These are phyloP conservation scores for Boletus rufocinnamomeus DNA, from an alignment of 768 basidiomycete species.

Conservation along the genomic window DNA sequence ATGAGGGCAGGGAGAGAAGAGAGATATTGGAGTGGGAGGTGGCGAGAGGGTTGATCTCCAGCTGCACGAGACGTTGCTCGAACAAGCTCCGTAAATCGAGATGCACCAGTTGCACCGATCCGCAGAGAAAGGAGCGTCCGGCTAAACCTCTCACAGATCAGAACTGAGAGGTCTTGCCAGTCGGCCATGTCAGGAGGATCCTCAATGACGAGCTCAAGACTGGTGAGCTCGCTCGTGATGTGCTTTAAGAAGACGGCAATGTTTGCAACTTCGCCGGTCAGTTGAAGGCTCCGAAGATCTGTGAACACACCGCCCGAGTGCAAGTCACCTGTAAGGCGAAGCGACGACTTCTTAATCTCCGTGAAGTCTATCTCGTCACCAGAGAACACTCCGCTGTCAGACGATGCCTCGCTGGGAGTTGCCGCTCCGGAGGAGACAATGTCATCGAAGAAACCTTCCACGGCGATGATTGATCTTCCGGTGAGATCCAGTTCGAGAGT, in stretches of 20 bases:
- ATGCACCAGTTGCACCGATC: conserved; percentile 64
- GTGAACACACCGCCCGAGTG: conserved; percentile 58
- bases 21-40: conserved; percentile 63
- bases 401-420: conserved; percentile 70
- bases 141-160: conserved; percentile 65
- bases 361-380: conserved; percentile 77
- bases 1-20: conserved; percentile 52
- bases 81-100: conserved; percentile 80
- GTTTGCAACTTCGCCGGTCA: conserved; percentile 71
- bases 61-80: conserved; percentile 68
- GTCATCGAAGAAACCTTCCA: conserved; percentile 82
- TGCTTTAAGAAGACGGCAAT: conserved; percentile 73
- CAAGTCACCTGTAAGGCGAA: conserved; percentile 63
- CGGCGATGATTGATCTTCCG: conserved; percentile 62
- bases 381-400: conserved; percentile 78
- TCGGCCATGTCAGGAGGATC: conserved; percentile 75
- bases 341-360: conserved; percentile 68
- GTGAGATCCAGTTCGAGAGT: conserved; percentile 72
- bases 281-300: conserved; percentile 57
- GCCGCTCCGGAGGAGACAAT: conserved; percentile 66
- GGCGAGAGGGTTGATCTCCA: conserved; percentile 54
- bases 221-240: conserved; percentile 61
- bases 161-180: conserved; percentile 69
- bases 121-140: conserved; percentile 59
- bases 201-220: conserved; percentile 75